Conservation (phyloP, 371 early-diverging fungal genomes). For the Actinomucor elegans region DNA sequence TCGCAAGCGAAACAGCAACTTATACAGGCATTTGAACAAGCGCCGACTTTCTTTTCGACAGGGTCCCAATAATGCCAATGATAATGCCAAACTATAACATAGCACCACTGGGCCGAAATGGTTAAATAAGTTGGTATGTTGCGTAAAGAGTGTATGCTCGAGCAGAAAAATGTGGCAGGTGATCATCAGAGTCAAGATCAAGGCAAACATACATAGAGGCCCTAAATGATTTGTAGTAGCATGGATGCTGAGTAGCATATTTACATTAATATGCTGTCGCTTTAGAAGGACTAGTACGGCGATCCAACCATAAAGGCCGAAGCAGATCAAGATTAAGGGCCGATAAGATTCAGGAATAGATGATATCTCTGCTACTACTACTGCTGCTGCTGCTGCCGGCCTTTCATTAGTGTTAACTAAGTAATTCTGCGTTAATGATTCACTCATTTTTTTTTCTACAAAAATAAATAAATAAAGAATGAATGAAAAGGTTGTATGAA, state of each 20-base stretch:
- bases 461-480: no score
- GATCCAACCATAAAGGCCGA: slow-evolving; percentile 77
- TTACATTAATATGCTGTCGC: slow-evolving; percentile 12
- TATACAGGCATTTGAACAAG: neutral
- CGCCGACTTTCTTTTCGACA: neutral
- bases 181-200: neutral
- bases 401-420: no score
- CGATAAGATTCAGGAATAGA: slow-evolving; percentile 55
- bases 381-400: no score
- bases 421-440: no score
- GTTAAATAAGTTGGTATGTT: neutral
- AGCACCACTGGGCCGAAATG: neutral
- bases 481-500: no score
- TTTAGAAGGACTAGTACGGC: slow-evolving; percentile 59
- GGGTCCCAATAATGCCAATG: neutral
- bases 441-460: no score
- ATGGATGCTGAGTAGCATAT: neutral
- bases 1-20: neutral
- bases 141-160: neutral
- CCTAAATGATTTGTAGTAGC: neutral
- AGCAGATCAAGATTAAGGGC: slow-evolving; percentile 61
- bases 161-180: neutral
- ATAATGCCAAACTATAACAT: neutral
- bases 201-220: neutral
- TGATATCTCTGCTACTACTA: neutral